These are phyloP conservation scores for Hymenoscyphus occultus DNA, from an alignment of 2,329 filamentous ascomycete species.

Conservation along the genomic window DNA sequence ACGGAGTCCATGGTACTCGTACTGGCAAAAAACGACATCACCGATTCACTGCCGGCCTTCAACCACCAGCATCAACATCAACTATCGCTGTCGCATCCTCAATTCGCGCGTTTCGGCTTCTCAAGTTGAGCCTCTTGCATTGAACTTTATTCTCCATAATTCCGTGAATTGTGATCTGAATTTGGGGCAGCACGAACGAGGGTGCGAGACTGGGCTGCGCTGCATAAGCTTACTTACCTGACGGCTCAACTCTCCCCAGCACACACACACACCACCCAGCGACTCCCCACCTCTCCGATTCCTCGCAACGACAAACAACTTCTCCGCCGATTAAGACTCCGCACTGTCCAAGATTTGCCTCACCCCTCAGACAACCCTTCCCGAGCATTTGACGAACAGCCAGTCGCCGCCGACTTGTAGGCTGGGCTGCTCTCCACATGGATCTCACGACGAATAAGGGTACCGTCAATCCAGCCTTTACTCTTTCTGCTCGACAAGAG, in stretches of 20 bases:
- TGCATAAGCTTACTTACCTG: slow-evolving; percentile 13
- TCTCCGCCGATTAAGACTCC: not conserved
- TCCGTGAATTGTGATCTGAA: not conserved
- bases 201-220: not conserved
- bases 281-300: slow-evolving; percentile 1
- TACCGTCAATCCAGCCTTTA: slow-evolving; percentile 53
- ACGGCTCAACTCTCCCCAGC: not conserved
- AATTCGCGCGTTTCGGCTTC: not conserved
- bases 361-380: not conserved
- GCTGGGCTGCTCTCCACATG: slow-evolving; percentile 20
- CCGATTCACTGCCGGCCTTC: not conserved
- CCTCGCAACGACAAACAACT: not conserved
- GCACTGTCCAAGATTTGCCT: not conserved
- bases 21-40: too few relatives aligned
- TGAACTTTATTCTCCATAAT: not conserved
- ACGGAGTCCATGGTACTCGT: too few relatives aligned
- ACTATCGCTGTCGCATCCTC: not conserved
- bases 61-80: not conserved
- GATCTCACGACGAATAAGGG: slow-evolving; percentile 21
- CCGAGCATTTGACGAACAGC: not conserved
- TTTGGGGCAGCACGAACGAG: not conserved
- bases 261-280: not conserved
- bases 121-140: not conserved
- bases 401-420: slow-evolving; percentile 5
- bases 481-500: slow-evolving; percentile 74